Percentiles rank a stretch among this genome's conserved stretches.
phyloP scores from a whole-genome alignment of 2,329 filamentous ascomycete genomes.

The Diaporthe ampelina region DNA sequence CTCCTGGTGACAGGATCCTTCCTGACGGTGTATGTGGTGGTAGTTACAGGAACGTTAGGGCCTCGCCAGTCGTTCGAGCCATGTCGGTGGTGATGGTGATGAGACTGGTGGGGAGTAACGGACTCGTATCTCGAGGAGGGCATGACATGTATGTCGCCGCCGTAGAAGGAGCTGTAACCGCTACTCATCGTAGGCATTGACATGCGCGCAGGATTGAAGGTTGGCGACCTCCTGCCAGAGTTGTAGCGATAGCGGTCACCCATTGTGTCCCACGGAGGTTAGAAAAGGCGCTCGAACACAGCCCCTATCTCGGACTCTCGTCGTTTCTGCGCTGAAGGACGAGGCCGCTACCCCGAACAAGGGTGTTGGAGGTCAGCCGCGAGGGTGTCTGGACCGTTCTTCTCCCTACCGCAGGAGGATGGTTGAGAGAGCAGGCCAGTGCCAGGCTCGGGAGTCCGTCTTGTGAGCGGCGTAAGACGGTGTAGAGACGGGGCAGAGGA shows the following conservation, averaged over 20 bases:
- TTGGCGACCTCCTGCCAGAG: conserved; percentile 59
- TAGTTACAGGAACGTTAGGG: conserved; percentile 57
- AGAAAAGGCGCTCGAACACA: background rate
- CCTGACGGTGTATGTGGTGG: conserved; percentile 69
- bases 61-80: conserved; percentile 50
- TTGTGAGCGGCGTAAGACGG: conserved; percentile 21
- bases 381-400: background rate
- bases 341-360: background rate
- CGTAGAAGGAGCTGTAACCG: conserved; percentile 64
- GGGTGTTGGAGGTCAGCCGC: background rate
- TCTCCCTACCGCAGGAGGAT: conserved; percentile 16
- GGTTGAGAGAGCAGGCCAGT: conserved; percentile 14
- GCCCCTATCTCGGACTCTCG: background rate
- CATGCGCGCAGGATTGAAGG: conserved; percentile 64
- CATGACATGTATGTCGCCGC: conserved; percentile 68
- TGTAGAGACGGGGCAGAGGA: conserved; percentile 3
- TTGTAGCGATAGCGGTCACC: conserved; percentile 61
- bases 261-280: conserved; percentile 53
- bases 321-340: background rate
- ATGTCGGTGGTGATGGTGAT: conserved; percentile 47
- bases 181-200: conserved; percentile 64
- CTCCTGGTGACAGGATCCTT: conserved; percentile 65
- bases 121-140: conserved; percentile 56
- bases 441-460: conserved; percentile 5
- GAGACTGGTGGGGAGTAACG: conserved; percentile 35